Percentiles rank a stretch among this genome's conserved stretches.
Evolutionary conservation across 1,284 basidiomycete species (phyloP).

Genomic region (Amylostereum areolatum): DNA sequence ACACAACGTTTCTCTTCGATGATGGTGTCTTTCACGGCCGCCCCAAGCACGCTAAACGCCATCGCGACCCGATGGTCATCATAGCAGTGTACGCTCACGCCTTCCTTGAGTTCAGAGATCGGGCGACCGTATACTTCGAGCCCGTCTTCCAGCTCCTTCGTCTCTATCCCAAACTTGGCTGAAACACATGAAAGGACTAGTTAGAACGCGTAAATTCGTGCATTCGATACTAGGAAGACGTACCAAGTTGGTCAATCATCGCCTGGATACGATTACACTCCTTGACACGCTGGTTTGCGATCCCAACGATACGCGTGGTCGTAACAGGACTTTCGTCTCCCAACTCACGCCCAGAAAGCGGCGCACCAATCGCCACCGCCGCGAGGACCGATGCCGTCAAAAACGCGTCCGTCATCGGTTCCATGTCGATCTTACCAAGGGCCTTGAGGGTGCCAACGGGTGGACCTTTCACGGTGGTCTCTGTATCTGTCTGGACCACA

Average conservation of each 20-base stretch:
- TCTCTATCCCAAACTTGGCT: constrained; percentile 95
- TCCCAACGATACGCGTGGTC: constrained; percentile 84
- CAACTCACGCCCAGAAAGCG: constrained; percentile 29
- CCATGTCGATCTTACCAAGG: constrained; percentile 92
- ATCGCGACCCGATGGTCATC: constrained; percentile 99
- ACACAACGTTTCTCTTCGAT: constrained; percentile 97
- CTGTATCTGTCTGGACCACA: constrained; percentile 82
- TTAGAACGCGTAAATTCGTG: constrained; percentile 3
- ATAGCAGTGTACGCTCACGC: constrained; percentile 87
- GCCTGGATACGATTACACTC: constrained; percentile 97
- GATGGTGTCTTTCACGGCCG: constrained; percentile 69
- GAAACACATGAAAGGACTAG: neutral
- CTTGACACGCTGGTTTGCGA: constrained; percentile 98
- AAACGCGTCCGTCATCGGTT: constrained; percentile 99
- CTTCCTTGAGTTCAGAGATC: constrained; percentile 53
- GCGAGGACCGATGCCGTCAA: constrained; percentile 91
- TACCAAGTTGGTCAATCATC: constrained; percentile 93
- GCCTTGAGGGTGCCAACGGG: constrained; percentile 76
- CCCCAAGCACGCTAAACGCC: constrained; percentile 90
- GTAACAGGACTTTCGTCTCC: constrained; percentile 27
- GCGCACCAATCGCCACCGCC: constrained; percentile 69
- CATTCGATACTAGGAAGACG: neutral
- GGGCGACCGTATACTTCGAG: constrained; percentile 85
- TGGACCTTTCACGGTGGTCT: constrained; percentile 93
- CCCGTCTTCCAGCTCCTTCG: constrained; percentile 90